Evolutionary conservation across 176 grass and related monocot genomes (phyloP).

Genomic region (Secale cereale): DNA sequence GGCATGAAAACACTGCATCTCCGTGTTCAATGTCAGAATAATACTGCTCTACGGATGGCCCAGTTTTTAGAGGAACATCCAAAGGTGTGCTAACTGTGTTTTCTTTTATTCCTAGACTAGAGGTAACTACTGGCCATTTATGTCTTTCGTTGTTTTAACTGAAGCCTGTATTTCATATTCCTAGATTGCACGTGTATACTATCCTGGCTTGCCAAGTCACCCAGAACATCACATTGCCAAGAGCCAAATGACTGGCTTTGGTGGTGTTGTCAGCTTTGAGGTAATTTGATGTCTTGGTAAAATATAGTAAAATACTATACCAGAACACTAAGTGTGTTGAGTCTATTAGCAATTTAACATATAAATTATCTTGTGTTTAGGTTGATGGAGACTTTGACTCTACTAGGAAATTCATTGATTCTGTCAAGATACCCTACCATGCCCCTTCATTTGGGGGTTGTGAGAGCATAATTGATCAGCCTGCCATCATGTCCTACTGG

Average conservation of each 20-base stretch:
- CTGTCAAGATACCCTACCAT: conserved; percentile 86
- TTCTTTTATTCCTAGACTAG: not conserved
- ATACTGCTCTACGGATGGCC: conserved; percentile 91
- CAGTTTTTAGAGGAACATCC: conserved; percentile 99
- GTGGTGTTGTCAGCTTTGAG: conserved; percentile 99
- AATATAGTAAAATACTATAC: not conserved
- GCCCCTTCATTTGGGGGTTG: conserved; percentile 97
- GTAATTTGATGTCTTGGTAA: conserved; percentile 19
- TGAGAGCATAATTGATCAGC: conserved; percentile 96
- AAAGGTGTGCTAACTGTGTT: conserved; percentile 42
- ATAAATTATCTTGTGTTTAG: conserved; percentile 12
- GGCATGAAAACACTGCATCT: conserved; percentile 99
- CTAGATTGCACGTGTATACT: conserved; percentile 85
- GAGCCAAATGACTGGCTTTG: conserved; percentile 97
- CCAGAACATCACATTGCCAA: conserved; percentile 99
- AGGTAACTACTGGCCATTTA: not conserved
- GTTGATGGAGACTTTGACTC: conserved; percentile 73
- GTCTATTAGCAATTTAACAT: not conserved
- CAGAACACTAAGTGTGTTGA: not conserved
- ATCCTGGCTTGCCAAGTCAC: conserved; percentile 92
- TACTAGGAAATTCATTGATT: conserved; percentile 88
- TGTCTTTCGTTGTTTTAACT: conserved; percentile 6
- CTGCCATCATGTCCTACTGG: conserved; percentile 99
- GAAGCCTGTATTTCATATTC: conserved; percentile 12
- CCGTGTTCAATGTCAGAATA: conserved; percentile 94